phyloP scores from a whole-genome alignment of 441 rosid species.

The Adansonia grandidieri region DNA sequence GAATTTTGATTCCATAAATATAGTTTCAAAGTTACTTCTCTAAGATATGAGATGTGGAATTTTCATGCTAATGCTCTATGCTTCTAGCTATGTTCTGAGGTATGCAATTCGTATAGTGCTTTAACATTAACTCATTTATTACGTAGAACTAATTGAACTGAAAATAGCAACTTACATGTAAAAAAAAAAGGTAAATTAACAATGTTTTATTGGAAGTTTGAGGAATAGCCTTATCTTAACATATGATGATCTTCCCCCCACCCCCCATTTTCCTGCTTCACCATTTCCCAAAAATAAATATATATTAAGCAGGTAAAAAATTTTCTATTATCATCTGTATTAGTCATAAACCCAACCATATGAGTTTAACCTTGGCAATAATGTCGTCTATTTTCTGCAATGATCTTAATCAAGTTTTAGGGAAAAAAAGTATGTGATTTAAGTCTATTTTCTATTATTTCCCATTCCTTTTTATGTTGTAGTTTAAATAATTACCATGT shows the following conservation, averaged over 20 bases:
- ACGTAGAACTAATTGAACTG: not conserved
- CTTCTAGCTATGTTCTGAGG: not conserved
- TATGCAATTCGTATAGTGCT: not conserved
- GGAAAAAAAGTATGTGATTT: not conserved
- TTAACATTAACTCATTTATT: not conserved
- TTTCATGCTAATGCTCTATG: too few relatives aligned
- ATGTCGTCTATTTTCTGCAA: not conserved
- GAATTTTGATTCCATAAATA: too few relatives aligned
- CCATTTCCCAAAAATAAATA: not conserved
- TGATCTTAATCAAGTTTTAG: not conserved
- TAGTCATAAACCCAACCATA: not conserved
- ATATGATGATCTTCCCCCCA: not conserved
- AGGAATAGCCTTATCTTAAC: not conserved
- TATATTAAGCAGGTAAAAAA: not conserved
- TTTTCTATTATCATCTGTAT: not conserved
- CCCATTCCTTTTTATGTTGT: not conserved
- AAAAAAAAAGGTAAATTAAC: too few relatives aligned
- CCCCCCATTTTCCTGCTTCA: not conserved
- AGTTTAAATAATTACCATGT: not conserved
- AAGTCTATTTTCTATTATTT: not conserved
- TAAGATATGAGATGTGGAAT: too few relatives aligned
- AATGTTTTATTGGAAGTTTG: not conserved
- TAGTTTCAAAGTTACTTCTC: too few relatives aligned
- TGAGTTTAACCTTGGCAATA: not conserved
- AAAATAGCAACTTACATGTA: not conserved